phyloP scores from a whole-genome alignment of 2,329 filamentous ascomycete species.

The Colletotrichum plurivorum region DNA sequence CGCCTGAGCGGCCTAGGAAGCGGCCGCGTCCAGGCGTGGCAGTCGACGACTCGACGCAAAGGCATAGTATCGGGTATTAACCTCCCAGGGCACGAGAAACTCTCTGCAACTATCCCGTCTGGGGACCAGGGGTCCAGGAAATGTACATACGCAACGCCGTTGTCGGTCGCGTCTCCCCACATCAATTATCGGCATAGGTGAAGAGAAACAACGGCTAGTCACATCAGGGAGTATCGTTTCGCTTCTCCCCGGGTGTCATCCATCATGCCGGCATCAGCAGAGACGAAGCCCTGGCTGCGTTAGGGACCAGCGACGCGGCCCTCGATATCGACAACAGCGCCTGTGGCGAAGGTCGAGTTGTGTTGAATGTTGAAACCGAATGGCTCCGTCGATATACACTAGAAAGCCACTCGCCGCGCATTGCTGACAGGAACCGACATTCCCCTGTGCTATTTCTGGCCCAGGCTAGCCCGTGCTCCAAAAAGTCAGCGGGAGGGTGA shows the following conservation, averaged over 20 bases:
- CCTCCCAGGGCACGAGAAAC: conserved; percentile 13
- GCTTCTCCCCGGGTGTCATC: conserved; percentile 4
- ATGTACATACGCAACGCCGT: conserved; percentile 25
- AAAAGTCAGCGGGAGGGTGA: conserved; percentile 5
- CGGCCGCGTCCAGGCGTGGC: background rate
- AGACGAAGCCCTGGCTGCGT: background rate
- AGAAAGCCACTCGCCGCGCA: conserved; percentile 6
- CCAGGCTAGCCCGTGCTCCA: conserved; percentile 7
- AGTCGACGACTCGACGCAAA: conserved; percentile 15
- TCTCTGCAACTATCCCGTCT: conserved; percentile 2
- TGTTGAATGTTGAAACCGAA: background rate
- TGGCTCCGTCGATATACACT: background rate
- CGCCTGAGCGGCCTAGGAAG: background rate
- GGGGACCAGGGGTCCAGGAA: conserved; percentile 19
- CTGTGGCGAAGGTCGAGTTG: too few relatives aligned
- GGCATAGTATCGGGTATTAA: conserved; percentile 28
- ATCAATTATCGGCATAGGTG: conserved; percentile 25
- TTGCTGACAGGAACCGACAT: conserved; percentile 15
- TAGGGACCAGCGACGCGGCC: conserved; percentile 8
- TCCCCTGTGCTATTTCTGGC: conserved; percentile 31
- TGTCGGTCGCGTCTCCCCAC: conserved; percentile 28
- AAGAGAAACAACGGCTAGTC: conserved; percentile 5
- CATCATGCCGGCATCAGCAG: conserved; percentile 19
- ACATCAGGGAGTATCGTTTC: conserved; percentile 12
- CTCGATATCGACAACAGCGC: background rate